These are phyloP conservation scores for Penicillium palitans DNA, from an alignment of 2,329 filamentous ascomycete species.

Conservation along the genomic window DNA sequence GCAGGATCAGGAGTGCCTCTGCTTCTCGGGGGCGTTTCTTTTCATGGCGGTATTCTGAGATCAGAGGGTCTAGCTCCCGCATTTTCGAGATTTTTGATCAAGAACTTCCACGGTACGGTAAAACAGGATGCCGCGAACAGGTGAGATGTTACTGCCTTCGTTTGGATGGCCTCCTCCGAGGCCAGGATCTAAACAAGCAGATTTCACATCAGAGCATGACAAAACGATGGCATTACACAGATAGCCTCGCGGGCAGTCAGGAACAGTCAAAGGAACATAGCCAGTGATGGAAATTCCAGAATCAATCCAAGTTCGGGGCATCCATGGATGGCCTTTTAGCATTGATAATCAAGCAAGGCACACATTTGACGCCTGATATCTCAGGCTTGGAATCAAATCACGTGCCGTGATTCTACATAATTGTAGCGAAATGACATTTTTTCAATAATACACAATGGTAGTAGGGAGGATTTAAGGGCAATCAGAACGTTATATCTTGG, in stretches of 20 bases:
- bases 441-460: neutral
- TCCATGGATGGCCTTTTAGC: neutral
- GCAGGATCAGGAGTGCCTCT: slow-evolving; percentile 63
- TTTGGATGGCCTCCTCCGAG: slow-evolving; percentile 8
- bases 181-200: neutral
- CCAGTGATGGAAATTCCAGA: slow-evolving; percentile 3
- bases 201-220: slow-evolving; percentile 7
- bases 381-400: neutral
- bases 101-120: neutral
- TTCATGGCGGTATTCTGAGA: slow-evolving; percentile 56
- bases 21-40: slow-evolving; percentile 49
- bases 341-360: slow-evolving; percentile 18
- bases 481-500: accelerated
- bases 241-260: neutral
- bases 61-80: slow-evolving; percentile 50
- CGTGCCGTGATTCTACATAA: neutral
- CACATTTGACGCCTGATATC: neutral
- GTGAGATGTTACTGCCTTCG: neutral
- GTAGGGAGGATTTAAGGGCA: accelerated
- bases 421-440: neutral
- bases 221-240: neutral
- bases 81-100: slow-evolving; percentile 27
- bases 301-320: neutral
- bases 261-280: neutral
- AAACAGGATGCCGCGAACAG: neutral